phyloP scores from a whole-genome alignment of 768 basidiomycete species.

The Leccinum truebloodii region DNA sequence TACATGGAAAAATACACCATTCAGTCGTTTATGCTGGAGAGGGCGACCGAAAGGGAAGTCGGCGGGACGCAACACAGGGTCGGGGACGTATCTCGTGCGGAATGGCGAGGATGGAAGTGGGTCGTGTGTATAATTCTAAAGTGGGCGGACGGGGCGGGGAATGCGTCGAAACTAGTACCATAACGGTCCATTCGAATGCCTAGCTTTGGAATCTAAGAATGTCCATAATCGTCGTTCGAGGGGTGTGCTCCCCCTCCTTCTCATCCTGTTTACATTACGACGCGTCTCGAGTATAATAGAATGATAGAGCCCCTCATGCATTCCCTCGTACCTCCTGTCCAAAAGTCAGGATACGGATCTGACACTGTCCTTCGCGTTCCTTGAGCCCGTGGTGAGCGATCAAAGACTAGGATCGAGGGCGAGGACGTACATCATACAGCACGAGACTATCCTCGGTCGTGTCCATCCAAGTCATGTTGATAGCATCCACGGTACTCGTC shows the following conservation, averaged over 20 bases:
- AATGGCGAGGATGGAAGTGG: conserved; percentile 64
- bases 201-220: not conserved
- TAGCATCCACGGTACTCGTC: conserved; percentile 44
- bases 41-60: conserved; percentile 49
- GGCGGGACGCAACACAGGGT: conserved; percentile 37
- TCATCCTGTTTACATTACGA: conserved; percentile 1
- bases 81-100: conserved; percentile 55
- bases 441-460: conserved; percentile 64
- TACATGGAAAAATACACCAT: conserved; percentile 75
- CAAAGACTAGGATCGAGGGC: not conserved
- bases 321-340: conserved; percentile 23
- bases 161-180: conserved; percentile 15
- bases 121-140: conserved; percentile 64
- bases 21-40: conserved; percentile 43
- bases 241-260: not conserved
- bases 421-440: conserved; percentile 49
- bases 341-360: conserved; percentile 35
- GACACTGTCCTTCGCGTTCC: conserved; percentile 36
- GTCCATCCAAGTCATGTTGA: conserved; percentile 49
- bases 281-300: conserved; percentile 2
- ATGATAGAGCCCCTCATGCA: conserved; percentile 11
- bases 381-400: conserved; percentile 11
- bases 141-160: conserved; percentile 37
- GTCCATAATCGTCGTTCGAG: not conserved
- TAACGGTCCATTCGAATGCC: not conserved